Conservation (phyloP, 352 stramenopile species). For the Globisporangium alternatum region DNA sequence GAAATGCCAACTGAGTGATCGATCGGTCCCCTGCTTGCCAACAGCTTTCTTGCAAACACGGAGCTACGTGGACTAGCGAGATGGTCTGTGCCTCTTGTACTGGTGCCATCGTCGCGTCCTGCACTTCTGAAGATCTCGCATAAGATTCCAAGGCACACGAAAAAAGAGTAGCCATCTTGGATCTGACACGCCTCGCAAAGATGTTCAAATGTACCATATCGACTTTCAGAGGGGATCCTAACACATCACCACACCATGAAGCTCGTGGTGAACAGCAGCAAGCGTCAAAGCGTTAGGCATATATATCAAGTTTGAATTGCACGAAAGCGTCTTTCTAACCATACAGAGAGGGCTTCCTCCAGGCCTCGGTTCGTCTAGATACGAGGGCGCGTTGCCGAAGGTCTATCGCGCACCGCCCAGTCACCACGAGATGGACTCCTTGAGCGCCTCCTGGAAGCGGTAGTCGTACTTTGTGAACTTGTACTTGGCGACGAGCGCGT, state of each 20-base stretch:
- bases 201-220: not conserved
- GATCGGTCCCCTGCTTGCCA: not conserved
- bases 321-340: too few relatives aligned
- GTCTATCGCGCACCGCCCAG: too few relatives aligned
- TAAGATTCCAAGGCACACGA: not conserved
- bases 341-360: too few relatives aligned
- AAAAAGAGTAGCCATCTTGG: not conserved
- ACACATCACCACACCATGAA: not conserved
- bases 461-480: conserved; percentile 58
- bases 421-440: not conserved
- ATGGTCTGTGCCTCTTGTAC: not conserved
- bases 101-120: not conserved
- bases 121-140: not conserved
- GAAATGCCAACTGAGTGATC: conserved; percentile 3
- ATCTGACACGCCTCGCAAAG: not conserved
- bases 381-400: not conserved
- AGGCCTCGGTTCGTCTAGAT: too few relatives aligned
- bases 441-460: conserved; percentile 39
- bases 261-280: not conserved
- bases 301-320: too few relatives aligned
- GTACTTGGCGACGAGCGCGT: conserved; percentile 36
- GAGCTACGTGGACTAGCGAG: not conserved
- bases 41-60: not conserved
- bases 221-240: not conserved
- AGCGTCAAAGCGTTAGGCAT: too few relatives aligned